Conservation (phyloP, 2,329 filamentous ascomycete species). For the Gyromitra esculenta region DNA sequence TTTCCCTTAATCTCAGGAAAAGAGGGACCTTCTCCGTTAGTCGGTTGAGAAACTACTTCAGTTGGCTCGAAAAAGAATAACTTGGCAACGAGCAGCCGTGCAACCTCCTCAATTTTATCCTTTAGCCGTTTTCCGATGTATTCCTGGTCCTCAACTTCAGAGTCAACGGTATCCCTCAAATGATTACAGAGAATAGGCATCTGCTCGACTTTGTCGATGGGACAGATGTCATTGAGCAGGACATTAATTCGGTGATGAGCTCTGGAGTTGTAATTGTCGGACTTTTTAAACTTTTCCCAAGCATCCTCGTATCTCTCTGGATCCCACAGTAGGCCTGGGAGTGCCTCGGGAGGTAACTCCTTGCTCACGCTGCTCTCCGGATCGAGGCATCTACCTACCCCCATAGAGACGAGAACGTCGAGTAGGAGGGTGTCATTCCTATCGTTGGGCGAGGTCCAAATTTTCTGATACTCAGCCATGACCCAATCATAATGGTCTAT, state of each 20-base stretch:
- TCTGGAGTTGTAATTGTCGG: not conserved
- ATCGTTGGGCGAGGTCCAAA: not conserved
- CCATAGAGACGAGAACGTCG: conserved; percentile 19
- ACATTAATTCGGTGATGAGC: conserved; percentile 27
- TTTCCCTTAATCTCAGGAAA: not conserved
- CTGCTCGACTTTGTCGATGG: not conserved
- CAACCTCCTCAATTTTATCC: not conserved
- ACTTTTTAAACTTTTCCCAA: conserved; percentile 8
- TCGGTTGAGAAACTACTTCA: not conserved
- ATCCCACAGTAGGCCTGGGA: not conserved
- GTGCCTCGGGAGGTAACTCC: not conserved
- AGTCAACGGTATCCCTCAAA: not conserved
- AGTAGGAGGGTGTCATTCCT: not conserved
- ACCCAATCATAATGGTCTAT: conserved; percentile 25
- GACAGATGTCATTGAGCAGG: not conserved
- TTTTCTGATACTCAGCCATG: conserved; percentile 7
- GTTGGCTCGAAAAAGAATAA: conserved; percentile 32
- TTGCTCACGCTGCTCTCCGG: not conserved
- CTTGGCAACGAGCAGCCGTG: conserved; percentile 19
- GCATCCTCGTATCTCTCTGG: conserved; percentile 3
- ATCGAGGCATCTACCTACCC: conserved; percentile 3
- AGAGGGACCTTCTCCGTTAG: too few relatives aligned
- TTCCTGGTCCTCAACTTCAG: not conserved
- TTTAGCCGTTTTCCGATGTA: conserved; percentile 4
- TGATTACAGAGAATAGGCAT: not conserved